These are phyloP conservation scores for Ziziphus jujuba DNA, from an alignment of 306 rosid genomes.

Conservation along the genomic window DNA sequence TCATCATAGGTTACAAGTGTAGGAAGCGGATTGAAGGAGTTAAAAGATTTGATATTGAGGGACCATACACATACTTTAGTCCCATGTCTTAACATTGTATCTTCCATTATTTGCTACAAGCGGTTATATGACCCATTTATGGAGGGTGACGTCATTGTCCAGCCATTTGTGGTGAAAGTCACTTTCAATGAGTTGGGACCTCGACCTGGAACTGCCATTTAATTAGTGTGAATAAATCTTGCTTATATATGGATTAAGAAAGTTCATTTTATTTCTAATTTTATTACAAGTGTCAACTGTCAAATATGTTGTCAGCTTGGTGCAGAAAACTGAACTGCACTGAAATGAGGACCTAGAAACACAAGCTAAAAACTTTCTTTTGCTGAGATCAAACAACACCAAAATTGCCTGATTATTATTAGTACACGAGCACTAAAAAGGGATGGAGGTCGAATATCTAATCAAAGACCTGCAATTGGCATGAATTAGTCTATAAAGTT, in stretches of 20 bases:
- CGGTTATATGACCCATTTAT: conserved; percentile 13
- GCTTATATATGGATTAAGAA: background rate
- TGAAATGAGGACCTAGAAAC: conserved; percentile 23
- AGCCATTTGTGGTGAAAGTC: conserved; percentile 26
- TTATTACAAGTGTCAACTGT: background rate
- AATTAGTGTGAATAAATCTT: background rate
- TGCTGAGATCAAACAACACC: background rate
- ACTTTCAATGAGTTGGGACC: conserved; percentile 18
- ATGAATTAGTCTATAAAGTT: background rate
- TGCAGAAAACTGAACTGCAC: background rate
- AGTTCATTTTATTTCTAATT: background rate
- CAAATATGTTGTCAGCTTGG: background rate
- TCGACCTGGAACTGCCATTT: background rate
- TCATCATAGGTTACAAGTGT: conserved; percentile 27
- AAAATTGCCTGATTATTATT: background rate
- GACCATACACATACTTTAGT: conserved; percentile 24
- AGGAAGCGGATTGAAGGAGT: conserved; percentile 26
- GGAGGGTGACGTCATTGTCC: conserved; percentile 28
- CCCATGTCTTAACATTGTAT: conserved; percentile 19
- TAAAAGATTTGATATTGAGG: conserved; percentile 1
- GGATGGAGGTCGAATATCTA: background rate
- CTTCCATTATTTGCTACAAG: too few species aligned
- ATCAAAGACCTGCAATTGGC: background rate
- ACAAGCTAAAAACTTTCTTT: conserved; percentile 2
- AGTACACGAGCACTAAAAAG: too few species aligned